Evolutionary conservation across 176 grass and related monocot species (phyloP).

Genomic region (Oryza rufipogon): DNA sequence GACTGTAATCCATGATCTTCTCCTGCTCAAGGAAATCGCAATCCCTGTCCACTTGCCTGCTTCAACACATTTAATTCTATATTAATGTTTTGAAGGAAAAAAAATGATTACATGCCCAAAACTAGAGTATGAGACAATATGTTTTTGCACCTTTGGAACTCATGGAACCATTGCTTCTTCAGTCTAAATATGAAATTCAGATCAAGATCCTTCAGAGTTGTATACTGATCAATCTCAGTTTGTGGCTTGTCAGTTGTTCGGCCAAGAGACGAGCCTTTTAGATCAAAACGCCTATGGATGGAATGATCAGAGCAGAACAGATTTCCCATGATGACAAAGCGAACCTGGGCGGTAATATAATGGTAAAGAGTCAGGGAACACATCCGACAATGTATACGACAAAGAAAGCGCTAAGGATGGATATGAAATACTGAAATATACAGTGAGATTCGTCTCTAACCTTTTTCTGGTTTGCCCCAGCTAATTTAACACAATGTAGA

Average conservation of each 20-base stretch:
- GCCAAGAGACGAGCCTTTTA: conserved; percentile 98
- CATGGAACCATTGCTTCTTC: conserved; percentile 84
- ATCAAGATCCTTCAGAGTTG: conserved; percentile 98
- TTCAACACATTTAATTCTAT: conserved; percentile 34
- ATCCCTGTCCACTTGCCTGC: conserved; percentile 97
- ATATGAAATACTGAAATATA: conserved; percentile 42
- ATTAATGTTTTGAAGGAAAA: conserved; percentile 17
- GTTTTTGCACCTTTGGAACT: conserved; percentile 81
- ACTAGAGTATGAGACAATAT: conserved; percentile 19
- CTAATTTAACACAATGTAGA: conserved; percentile 93
- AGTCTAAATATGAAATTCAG: conserved; percentile 98
- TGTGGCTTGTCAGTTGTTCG: conserved; percentile 87
- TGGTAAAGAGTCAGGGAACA: conserved; percentile 35
- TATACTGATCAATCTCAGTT: conserved; percentile 90
- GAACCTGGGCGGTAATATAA: conserved; percentile 61
- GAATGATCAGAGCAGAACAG: conserved; percentile 82
- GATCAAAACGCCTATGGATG: conserved; percentile 95
- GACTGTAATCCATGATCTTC: conserved; percentile 99
- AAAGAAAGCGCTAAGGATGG: neutral
- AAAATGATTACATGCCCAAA: conserved; percentile 11
- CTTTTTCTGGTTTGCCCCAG: conserved; percentile 92
- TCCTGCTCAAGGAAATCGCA: conserved; percentile 97
- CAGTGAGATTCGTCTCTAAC: conserved; percentile 49
- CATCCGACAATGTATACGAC: neutral
- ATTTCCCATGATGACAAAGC: conserved; percentile 99